Evolutionary conservation across 2,329 filamentous ascomycete species (phyloP).

Genomic region (Pseudogymnoascus pannorum): DNA sequence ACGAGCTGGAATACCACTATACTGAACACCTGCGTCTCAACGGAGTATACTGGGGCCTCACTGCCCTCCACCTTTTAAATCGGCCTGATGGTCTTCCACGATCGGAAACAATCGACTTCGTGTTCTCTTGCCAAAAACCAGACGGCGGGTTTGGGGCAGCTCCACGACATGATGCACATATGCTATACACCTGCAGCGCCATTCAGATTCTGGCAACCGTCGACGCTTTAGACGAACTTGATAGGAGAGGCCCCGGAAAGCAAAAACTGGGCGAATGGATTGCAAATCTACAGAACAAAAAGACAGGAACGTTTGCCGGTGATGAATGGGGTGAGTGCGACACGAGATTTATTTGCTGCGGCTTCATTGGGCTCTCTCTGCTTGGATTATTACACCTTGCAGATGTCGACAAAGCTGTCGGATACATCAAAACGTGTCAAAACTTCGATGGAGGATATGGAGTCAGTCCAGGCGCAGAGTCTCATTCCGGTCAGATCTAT

Average conservation of each 20-base stretch:
- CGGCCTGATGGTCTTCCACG: conserved; percentile 75
- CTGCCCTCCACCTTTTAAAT: conserved; percentile 75
- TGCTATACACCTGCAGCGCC: conserved; percentile 92
- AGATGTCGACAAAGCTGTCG: conserved; percentile 72
- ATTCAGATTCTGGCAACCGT: conserved; percentile 87
- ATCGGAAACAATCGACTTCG: conserved; percentile 77
- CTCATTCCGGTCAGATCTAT: conserved; percentile 91
- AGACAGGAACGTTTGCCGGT: conserved; percentile 82
- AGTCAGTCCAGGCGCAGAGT: conserved; percentile 81
- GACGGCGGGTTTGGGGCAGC: conserved; percentile 90
- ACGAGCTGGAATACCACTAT: conserved; percentile 96
- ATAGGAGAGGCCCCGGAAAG: conserved; percentile 51
- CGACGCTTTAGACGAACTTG: conserved; percentile 77
- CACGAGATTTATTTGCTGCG: conserved; percentile 87
- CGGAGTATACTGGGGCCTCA: conserved; percentile 94
- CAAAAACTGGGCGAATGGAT: conserved; percentile 73
- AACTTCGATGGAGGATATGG: conserved; percentile 97
- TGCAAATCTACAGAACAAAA: conserved; percentile 68
- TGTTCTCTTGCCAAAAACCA: conserved; percentile 87
- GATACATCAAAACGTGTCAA: conserved; percentile 71
- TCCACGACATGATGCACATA: conserved; percentile 88
- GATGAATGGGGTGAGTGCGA: conserved; percentile 97
- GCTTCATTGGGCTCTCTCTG: conserved; percentile 82
- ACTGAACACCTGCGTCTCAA: conserved; percentile 95
- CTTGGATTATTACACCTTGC: conserved; percentile 66